phyloP scores from a whole-genome alignment of 805 yeast genomes.

The Pichia manshurica region DNA sequence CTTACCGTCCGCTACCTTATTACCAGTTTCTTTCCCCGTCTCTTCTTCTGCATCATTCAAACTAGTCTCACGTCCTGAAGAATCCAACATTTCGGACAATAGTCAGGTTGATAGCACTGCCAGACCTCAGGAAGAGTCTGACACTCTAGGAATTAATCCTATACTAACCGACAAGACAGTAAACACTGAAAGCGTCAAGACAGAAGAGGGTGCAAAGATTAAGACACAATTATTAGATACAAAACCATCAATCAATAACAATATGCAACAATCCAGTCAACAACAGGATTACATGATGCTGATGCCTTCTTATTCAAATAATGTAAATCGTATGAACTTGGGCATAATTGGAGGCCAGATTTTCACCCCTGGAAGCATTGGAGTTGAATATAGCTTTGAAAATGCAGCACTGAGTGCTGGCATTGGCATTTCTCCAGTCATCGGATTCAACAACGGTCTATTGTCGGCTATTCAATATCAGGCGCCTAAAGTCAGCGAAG shows the following conservation, averaged over 20 bases:
- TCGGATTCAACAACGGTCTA: conserved; percentile 16
- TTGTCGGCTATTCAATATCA: conserved; percentile 11
- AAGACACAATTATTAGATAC: background rate
- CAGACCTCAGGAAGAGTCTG: background rate
- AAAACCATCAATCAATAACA: background rate
- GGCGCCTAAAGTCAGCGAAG: background rate
- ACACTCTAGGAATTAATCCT: background rate
- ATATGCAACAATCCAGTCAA: background rate
- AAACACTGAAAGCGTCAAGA: background rate
- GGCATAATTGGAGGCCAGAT: conserved; percentile 10
- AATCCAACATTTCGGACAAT: too few relatives aligned
- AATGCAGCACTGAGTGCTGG: conserved; percentile 2
- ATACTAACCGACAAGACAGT: background rate
- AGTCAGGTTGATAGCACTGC: background rate
- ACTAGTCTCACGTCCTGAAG: background rate
- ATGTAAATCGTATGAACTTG: conserved; percentile 2
- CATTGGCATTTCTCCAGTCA: conserved; percentile 13
- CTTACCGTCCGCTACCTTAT: background rate
- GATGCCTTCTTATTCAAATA: conserved; percentile 4
- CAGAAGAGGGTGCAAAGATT: background rate
- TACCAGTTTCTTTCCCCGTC: background rate
- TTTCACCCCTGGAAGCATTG: conserved; percentile 10
- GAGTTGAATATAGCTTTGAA: conserved; percentile 8
- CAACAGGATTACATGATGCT: conserved; percentile 10
- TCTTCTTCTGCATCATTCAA: background rate